Conservation (phyloP, 139 green algal species). For the Limnomonas spitsbergensis region DNA sequence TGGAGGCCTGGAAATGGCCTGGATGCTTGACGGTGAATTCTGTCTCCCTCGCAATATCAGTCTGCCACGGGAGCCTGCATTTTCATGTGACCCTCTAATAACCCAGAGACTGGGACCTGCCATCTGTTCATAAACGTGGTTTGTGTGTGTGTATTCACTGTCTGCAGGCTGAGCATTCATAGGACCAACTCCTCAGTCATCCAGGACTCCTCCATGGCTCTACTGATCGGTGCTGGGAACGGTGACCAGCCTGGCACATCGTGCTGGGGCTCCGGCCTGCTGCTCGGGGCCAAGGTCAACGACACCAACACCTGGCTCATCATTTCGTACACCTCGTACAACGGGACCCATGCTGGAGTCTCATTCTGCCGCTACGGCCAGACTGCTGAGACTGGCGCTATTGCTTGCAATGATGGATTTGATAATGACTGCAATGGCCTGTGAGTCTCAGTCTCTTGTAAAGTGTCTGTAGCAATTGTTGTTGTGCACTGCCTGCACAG, state of each 20-base stretch:
- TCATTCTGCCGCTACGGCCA: slow-evolving; percentile 15
- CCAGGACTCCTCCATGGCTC: background rate
- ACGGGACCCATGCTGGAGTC: background rate
- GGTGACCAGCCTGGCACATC: background rate
- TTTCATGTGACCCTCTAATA: too few relatives aligned
- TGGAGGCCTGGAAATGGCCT: too few relatives aligned
- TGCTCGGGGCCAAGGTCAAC: background rate
- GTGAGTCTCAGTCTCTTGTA: too few relatives aligned
- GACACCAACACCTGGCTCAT: slow-evolving; percentile 3
- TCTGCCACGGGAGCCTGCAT: too few relatives aligned
- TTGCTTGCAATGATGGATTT: slow-evolving; percentile 16
- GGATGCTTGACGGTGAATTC: too few relatives aligned
- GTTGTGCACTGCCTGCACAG: too few relatives aligned
- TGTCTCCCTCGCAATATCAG: too few relatives aligned
- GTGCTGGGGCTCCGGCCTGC: background rate
- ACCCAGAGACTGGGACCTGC: too few relatives aligned
- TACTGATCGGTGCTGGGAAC: slow-evolving; percentile 1
- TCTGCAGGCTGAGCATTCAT: slow-evolving; percentile 14
- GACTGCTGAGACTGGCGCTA: slow-evolving; percentile 6
- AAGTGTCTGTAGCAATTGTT: too few relatives aligned
- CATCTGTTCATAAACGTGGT: too few relatives aligned
- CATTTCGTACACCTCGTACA: slow-evolving; percentile 4
- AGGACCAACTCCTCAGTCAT: slow-evolving; percentile 6
- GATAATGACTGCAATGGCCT: slow-evolving; percentile 32
- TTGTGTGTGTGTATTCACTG: too few relatives aligned